Percentiles rank a stretch among this genome's conserved stretches.
These are phyloP conservation scores for Pittosporum tobira DNA, from an alignment of 129 eudicot species.

Conservation along the genomic window DNA sequence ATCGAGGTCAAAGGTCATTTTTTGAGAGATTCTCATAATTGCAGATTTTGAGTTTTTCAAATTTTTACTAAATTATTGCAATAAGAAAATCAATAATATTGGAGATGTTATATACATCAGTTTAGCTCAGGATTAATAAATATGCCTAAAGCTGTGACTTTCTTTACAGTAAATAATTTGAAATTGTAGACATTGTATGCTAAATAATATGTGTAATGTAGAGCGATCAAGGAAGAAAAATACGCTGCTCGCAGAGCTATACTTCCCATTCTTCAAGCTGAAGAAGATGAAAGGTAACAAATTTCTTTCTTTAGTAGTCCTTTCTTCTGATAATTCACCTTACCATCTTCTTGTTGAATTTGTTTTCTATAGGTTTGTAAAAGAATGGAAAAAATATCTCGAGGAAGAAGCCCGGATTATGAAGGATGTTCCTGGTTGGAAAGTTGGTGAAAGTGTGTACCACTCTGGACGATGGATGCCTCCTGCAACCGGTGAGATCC, in stretches of 20 bases:
- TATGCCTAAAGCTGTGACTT: neutral
- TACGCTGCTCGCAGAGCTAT: conserved; percentile 85
- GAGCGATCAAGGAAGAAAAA: conserved; percentile 92
- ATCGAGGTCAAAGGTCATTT: no score
- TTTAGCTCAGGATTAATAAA: neutral
- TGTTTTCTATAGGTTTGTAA: conserved; percentile 58
- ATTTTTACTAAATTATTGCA: no score
- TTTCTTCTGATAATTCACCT: neutral
- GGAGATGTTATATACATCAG: no score
- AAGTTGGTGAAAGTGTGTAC: conserved; percentile 92
- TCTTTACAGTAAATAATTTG: neutral
- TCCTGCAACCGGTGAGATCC: conserved; percentile 91
- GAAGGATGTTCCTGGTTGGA: conserved; percentile 99
- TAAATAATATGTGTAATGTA: conserved; percentile 14
- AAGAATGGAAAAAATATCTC: conserved; percentile 81
- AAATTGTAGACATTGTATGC: neutral
- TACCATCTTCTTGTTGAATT: neutral
- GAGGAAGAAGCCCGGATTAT: conserved; percentile 91
- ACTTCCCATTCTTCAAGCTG: conserved; percentile 90
- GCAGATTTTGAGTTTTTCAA: no score
- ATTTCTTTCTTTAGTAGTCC: neutral
- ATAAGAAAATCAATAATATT: no score
- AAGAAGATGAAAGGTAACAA: conserved; percentile 90
- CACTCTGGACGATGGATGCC: conserved; percentile 99
- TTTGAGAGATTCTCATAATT: no score